These are phyloP conservation scores for Metarhizium brunneum DNA, from an alignment of 2,329 filamentous ascomycete genomes.

Conservation along the genomic window DNA sequence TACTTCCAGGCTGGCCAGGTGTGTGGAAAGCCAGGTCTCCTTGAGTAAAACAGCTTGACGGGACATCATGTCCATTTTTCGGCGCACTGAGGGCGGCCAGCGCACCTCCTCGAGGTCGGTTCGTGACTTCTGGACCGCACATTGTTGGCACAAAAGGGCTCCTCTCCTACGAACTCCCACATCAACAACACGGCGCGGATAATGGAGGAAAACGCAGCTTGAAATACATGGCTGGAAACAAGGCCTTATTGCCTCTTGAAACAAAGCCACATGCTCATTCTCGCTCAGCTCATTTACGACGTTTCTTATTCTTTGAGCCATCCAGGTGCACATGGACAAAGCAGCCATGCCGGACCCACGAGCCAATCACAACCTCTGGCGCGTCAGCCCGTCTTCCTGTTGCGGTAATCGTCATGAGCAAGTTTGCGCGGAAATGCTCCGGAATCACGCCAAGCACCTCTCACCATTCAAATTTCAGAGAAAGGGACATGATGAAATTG, in stretches of 20 bases:
- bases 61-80: conserved; percentile 1
- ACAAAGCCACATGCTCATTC: conserved; percentile 4
- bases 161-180: neutral
- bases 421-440: conserved; percentile 25
- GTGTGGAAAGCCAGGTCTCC: conserved; percentile 37
- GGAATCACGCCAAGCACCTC: conserved; percentile 4
- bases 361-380: no score
- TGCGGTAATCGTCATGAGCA: conserved; percentile 21
- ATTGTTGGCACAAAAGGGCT: conserved; percentile 16
- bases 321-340: neutral
- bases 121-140: conserved; percentile 34
- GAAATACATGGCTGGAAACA: neutral
- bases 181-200: neutral
- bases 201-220: no score
- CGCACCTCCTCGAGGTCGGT: conserved; percentile 34
- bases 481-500: neutral
- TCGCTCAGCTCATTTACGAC: neutral
- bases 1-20: conserved; percentile 26
- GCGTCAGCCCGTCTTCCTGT: no score
- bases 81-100: conserved; percentile 32
- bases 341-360: conserved; percentile 7
- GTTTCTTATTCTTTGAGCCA: neutral
- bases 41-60: conserved; percentile 7
- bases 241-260: neutral
- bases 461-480: neutral